These are phyloP conservation scores for Beauveria sp. DNA, from an alignment of 2,329 filamentous ascomycete genomes.

Conservation along the genomic window DNA sequence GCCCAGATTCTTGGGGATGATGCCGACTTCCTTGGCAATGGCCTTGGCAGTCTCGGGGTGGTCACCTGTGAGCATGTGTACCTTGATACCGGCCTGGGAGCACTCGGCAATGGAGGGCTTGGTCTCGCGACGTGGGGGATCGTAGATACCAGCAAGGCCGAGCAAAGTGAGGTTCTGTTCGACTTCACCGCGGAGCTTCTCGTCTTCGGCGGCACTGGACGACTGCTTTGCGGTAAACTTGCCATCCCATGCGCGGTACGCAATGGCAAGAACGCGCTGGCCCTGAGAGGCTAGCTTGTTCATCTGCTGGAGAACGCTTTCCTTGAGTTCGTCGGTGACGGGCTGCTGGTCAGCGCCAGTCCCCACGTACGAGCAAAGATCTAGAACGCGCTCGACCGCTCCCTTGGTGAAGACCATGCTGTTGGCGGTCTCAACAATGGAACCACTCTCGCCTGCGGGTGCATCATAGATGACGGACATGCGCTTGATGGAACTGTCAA, in stretches of 20 bases:
- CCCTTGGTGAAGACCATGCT: constrained; percentile 55
- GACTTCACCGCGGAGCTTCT: constrained; percentile 48
- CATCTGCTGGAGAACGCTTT: constrained; percentile 44
- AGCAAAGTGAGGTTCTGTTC: constrained; percentile 65
- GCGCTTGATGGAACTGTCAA: constrained; percentile 69
- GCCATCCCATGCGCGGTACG: constrained; percentile 53
- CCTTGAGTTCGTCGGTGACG: constrained; percentile 44
- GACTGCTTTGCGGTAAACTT: constrained; percentile 33
- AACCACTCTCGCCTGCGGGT: constrained; percentile 31
- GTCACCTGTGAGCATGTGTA: constrained; percentile 81
- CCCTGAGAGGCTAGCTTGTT: constrained; percentile 56
- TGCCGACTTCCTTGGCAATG: constrained; percentile 72
- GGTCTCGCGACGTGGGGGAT: constrained; percentile 76
- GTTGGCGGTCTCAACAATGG: constrained; percentile 31
- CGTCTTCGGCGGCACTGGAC: constrained; percentile 30
- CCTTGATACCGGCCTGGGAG: constrained; percentile 64
- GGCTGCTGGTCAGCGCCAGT: constrained; percentile 32
- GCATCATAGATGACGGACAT: constrained; percentile 68
- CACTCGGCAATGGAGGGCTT: constrained; percentile 63
- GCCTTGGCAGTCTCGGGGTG: constrained; percentile 71
- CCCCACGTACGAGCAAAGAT: constrained; percentile 44
- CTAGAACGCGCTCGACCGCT: constrained; percentile 52
- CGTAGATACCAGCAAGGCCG: constrained; percentile 80
- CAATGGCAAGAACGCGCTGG: constrained; percentile 64
- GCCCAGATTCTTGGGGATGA: constrained; percentile 57